phyloP scores from a whole-genome alignment of 371 early-diverging fungal species.

The Mortierella sp. region DNA sequence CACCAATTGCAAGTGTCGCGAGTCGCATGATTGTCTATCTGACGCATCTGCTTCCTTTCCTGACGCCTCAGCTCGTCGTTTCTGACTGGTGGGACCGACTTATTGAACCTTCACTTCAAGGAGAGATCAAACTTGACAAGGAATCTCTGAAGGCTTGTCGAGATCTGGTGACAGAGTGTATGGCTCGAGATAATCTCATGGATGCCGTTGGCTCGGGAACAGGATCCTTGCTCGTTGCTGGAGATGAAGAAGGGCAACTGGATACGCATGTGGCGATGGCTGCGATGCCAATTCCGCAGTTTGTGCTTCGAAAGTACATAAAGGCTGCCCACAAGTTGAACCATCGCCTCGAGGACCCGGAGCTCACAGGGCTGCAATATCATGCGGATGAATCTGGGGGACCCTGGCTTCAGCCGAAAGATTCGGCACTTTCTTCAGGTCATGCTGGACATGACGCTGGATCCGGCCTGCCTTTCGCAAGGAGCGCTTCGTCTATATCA shows the following conservation, averaged over 20 bases:
- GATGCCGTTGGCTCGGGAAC: conserved; percentile 23
- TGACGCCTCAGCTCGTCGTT: conserved; percentile 43
- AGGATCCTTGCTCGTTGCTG: conserved; percentile 41
- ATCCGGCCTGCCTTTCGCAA: conserved; percentile 6
- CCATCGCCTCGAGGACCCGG: conserved; percentile 29
- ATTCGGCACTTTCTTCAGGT: conserved; percentile 4
- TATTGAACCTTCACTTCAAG: conserved; percentile 46
- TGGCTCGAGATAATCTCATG: conserved; percentile 30
- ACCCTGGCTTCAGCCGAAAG: conserved; percentile 17
- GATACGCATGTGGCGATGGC: conserved; percentile 19
- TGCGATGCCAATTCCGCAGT: conserved; percentile 43
- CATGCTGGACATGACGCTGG: conserved; percentile 43
- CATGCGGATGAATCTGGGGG: conserved; percentile 6
- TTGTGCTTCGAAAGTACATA: conserved; percentile 44
- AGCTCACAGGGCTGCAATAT: too few species aligned
- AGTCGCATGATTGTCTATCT: conserved; percentile 45
- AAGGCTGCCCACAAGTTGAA: conserved; percentile 38
- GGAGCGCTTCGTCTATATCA: not conserved
- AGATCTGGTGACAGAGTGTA: conserved; percentile 47
- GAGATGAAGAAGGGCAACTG: conserved; percentile 52
- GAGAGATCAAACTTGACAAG: conserved; percentile 52
- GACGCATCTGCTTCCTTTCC: conserved; percentile 42
- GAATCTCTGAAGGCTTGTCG: conserved; percentile 44
- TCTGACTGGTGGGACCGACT: conserved; percentile 53
- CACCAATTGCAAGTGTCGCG: conserved; percentile 29